Conservation (phyloP, 768 basidiomycete species). For the Boletus fagicola region DNA sequence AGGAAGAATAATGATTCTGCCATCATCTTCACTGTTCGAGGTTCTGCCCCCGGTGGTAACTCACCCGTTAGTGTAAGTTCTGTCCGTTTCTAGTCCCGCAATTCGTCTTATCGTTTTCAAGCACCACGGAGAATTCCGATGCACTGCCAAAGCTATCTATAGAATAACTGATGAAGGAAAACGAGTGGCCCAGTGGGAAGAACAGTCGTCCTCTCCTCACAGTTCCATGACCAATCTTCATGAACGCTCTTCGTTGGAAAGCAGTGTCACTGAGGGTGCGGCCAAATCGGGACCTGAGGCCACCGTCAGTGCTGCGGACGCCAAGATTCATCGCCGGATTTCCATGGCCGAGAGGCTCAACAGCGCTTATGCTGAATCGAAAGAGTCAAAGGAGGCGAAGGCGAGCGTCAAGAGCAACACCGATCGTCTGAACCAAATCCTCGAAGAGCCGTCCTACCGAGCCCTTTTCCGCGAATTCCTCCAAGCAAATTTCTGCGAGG, state of each 20-base stretch:
- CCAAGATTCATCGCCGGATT: conserved; percentile 75
- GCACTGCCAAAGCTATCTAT: conserved; percentile 94
- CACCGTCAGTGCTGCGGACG: conserved; percentile 38
- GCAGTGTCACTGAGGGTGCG: conserved; percentile 22
- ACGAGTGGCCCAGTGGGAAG: conserved; percentile 83
- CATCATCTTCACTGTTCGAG: conserved; percentile 89
- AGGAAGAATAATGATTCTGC: conserved; percentile 89
- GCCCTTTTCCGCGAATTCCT: conserved; percentile 93
- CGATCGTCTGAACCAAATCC: conserved; percentile 84
- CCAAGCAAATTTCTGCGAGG: conserved; percentile 93
- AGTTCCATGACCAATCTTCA: conserved; percentile 63
- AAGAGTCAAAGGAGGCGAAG: conserved; percentile 45
- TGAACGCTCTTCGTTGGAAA: conserved; percentile 62
- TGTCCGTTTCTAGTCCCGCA: not conserved
- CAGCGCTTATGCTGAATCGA: conserved; percentile 45
- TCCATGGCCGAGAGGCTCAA: conserved; percentile 76
- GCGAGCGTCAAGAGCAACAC: conserved; percentile 84
- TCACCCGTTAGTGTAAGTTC: conserved; percentile 68
- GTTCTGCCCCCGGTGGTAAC: conserved; percentile 70
- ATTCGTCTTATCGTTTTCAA: conserved; percentile 32
- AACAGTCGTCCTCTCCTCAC: conserved; percentile 52
- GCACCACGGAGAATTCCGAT: conserved; percentile 96
- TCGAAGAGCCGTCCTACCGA: conserved; percentile 88
- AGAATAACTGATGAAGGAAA: conserved; percentile 90
- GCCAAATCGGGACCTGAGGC: conserved; percentile 28